Base-by-base conservation (phyloP, 1,284 basidiomycete genomes). In the Marasmius tenuissimus region DNA sequence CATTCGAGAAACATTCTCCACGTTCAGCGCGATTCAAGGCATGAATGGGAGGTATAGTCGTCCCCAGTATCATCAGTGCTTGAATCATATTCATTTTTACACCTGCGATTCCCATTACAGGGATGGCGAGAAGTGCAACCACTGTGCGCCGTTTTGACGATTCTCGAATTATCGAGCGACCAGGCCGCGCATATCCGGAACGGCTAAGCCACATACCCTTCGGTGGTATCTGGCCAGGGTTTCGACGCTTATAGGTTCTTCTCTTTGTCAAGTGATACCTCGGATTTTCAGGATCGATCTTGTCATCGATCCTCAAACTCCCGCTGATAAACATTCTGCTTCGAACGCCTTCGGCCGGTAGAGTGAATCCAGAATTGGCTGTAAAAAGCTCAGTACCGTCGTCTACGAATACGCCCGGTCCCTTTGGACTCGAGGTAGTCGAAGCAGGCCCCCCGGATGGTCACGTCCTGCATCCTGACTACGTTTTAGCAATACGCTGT, bases 151-250 rank as follows among this genome's bases (percentile, higher is more conserved):
- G 56, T 39, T 34, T 56, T 9, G 34, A 10, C 10, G 59, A 56
- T 60, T 34, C 53, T 7, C 56, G 52, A 35, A 60, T 52, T 1
- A 22, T 60, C 11, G 27, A 27, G 27, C 27, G 56, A 56, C 42
- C 20, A 47, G 27, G 18, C 37, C 12, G 59, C 56, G 12, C n/a
- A 33, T 11, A 48, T 33, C 5, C 56, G 47, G 18, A 52, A 56
- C 16, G 59, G 53, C 14, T 52, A 60, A 33, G 16, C 18, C 14
- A 60, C 35, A 10, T 59, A 12, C 33, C 22, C 14, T 33, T 33
- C 11, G 20, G 40, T 18, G 22, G 35, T 59, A 37, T 52, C 50
- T 35, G 58, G 58, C 20, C 49, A 59, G 50, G 40, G 53, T 53
- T 59, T 60, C 20, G 33, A 18, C 16, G 59, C 33, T 38, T 60